These are phyloP conservation scores for Chlorella sp. DNA, from an alignment of 139 green algal species.

Conservation along the genomic window DNA sequence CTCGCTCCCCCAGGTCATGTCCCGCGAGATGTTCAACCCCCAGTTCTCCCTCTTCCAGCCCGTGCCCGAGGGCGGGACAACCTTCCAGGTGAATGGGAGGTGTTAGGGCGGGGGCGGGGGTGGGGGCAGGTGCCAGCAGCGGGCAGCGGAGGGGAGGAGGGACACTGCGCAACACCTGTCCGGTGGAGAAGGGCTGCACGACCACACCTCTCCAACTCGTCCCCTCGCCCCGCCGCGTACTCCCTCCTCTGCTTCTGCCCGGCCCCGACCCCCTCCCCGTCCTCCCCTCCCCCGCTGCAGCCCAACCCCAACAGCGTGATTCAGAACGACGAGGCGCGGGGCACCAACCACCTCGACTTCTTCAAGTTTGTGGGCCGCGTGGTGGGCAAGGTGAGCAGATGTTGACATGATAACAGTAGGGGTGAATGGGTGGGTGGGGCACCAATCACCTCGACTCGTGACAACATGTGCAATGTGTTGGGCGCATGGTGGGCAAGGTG, in stretches of 20 bases:
- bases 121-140: background rate
- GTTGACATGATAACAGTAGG: too few species aligned
- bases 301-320: constrained; percentile 94
- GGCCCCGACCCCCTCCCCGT: background rate
- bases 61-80: constrained; percentile 84
- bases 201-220: background rate
- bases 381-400: constrained; percentile 36
- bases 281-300: background rate
- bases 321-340: constrained; percentile 82
- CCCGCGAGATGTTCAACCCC: constrained; percentile 96
- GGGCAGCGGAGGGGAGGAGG: background rate
- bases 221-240: background rate
- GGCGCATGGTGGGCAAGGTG: too few species aligned
- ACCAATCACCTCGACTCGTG: too few species aligned
- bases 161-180: too few species aligned
- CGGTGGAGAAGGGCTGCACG: too few species aligned
- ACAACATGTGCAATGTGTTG: too few species aligned
- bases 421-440: too few species aligned
- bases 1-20: constrained; percentile 87
- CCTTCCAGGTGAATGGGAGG: constrained; percentile 92
- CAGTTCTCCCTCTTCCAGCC: constrained; percentile 90
- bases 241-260: background rate
- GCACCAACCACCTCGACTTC: constrained; percentile 94
- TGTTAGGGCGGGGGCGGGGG: too few species aligned
- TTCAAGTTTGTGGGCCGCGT: constrained; percentile 91